Conservation (phyloP, 768 basidiomycete species). For the Leccinum broughii region DNA sequence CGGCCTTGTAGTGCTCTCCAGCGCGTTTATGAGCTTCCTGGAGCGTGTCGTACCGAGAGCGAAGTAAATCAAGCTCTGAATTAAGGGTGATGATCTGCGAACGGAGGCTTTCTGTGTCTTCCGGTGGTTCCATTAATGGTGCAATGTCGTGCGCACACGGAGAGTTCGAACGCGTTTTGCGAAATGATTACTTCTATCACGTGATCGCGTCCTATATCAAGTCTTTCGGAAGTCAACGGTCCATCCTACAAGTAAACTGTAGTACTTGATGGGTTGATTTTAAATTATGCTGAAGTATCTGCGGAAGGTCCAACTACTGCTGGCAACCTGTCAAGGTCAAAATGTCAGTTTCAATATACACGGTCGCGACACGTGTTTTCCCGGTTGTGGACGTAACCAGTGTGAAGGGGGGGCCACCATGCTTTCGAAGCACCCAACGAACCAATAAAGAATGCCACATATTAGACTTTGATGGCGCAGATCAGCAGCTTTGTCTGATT, state of each 20-base stretch:
- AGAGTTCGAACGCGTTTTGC: not conserved
- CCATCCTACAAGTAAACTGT: not conserved
- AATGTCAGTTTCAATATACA: not conserved
- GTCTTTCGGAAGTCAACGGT: not conserved
- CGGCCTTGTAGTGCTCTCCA: conserved; percentile 46
- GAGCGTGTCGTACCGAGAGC: conserved; percentile 47
- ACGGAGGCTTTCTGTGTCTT: conserved; percentile 7
- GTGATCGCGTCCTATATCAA: conserved; percentile 22
- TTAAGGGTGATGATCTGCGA: conserved; percentile 25
- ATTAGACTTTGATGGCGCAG: not conserved
- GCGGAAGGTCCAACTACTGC: not conserved
- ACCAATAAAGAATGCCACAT: not conserved
- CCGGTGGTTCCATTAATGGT: conserved; percentile 5
- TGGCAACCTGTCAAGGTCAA: not conserved
- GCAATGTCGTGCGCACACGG: not conserved
- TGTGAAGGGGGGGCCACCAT: not conserved
- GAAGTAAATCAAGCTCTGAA: conserved; percentile 37
- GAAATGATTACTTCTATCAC: conserved; percentile 9
- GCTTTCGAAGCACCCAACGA: not conserved
- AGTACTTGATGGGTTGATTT: not conserved
- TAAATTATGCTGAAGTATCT: too few relatives aligned
- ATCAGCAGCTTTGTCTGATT: not conserved
- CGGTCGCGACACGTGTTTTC: not conserved
- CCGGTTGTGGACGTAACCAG: not conserved
- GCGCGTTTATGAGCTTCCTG: conserved; percentile 44